Conservation (phyloP, 2,329 filamentous ascomycete species). For the Macrophomina pseudophaseolina region DNA sequence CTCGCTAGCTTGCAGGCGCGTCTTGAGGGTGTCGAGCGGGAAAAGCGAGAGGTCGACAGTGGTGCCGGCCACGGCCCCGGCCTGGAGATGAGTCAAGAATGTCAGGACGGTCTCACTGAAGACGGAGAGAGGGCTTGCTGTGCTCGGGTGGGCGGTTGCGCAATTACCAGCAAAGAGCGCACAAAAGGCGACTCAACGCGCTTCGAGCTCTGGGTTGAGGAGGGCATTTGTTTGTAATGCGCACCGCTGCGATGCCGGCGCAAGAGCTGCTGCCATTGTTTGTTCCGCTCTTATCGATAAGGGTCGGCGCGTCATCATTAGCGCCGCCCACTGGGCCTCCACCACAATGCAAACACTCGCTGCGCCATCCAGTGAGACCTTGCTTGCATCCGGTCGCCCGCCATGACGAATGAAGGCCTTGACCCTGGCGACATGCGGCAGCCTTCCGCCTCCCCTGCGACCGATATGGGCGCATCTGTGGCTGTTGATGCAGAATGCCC, state of each 20-base stretch:
- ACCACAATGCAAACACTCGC: background rate
- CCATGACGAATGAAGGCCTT: constrained; percentile 1
- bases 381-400: background rate
- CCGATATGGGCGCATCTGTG: background rate
- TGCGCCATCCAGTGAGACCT: background rate
- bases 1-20: constrained; percentile 82
- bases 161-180: constrained; percentile 52
- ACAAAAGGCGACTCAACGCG: constrained; percentile 55
- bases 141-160: constrained; percentile 5
- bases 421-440: background rate
- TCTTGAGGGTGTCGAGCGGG: constrained; percentile 98
- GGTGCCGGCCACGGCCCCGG: constrained; percentile 89
- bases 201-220: constrained; percentile 29
- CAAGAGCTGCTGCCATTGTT: constrained; percentile 9
- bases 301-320: background rate
- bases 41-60: constrained; percentile 97
- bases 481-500: background rate
- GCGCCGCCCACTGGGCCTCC: background rate
- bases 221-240: constrained; percentile 21
- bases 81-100: constrained; percentile 49
- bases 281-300: constrained; percentile 23
- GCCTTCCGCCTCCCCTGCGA: background rate
- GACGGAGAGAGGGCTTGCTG: background rate
- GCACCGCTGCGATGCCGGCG: constrained; percentile 6
- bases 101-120: background rate